phyloP scores from a whole-genome alignment of 208 protist species.

The Acanthamoeba sp. region DNA sequence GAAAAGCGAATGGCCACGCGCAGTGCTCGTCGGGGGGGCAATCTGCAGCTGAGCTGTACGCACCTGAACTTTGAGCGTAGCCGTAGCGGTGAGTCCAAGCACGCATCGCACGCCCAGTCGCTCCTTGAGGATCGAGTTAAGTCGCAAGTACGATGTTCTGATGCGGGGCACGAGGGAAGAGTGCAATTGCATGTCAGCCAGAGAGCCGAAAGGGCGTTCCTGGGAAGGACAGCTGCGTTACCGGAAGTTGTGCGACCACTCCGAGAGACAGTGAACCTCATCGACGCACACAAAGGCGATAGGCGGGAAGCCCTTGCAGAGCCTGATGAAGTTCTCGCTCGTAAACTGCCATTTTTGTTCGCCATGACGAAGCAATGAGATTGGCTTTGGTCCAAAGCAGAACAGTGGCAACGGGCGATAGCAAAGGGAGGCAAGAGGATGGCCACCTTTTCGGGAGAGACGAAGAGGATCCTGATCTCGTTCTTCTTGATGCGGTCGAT shows the following conservation, averaged over 20 bases:
- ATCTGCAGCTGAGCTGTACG: neutral
- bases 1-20: too few species aligned
- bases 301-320: conserved; percentile 15
- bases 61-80: neutral
- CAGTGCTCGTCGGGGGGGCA: neutral
- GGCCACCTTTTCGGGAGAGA: neutral
- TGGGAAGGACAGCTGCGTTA: neutral
- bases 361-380: neutral
- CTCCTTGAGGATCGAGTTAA: neutral
- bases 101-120: neutral
- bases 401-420: conserved; percentile 74
- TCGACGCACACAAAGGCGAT: conserved; percentile 92
- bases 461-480: neutral
- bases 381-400: conserved; percentile 81
- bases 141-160: conserved; percentile 48
- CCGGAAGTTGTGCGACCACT: conserved; percentile 97
- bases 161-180: neutral
- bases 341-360: neutral
- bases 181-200: too few species aligned
- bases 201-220: neutral
- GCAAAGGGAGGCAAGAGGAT: conserved; percentile 73
- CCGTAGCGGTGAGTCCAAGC: conserved; percentile 30
- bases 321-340: conserved; percentile 75
- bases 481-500: conserved; percentile 53
- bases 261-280: conserved; percentile 97